Evolutionary conservation across 2,329 filamentous ascomycete genomes (phyloP).

Genomic region (Pseudogymnoascus sp.): DNA sequence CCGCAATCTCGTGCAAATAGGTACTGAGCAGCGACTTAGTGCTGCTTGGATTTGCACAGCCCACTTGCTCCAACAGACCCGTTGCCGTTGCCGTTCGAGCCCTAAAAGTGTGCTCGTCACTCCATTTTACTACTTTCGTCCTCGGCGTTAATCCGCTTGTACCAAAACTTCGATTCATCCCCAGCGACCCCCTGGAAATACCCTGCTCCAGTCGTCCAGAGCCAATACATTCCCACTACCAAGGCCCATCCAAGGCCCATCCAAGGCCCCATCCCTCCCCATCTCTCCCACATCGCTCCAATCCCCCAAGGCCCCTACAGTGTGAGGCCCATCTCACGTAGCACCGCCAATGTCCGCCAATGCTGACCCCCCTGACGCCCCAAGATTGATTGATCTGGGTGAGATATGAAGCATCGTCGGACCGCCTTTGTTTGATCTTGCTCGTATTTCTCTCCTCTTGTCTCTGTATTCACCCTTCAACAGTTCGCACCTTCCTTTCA

Average conservation of each 20-base stretch:
- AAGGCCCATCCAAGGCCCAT: not conserved
- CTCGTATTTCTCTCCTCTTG: not conserved
- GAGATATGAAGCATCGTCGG: conserved; percentile 3
- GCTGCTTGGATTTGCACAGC: not conserved
- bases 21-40: not conserved
- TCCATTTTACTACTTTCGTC: not conserved
- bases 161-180: not conserved
- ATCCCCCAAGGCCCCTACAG: not conserved
- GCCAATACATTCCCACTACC: not conserved
- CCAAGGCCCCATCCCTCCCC: not conserved
- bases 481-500: not conserved
- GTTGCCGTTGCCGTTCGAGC: not conserved
- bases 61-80: not conserved
- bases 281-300: not conserved
- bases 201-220: not conserved
- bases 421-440: conserved; percentile 5
- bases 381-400: conserved; percentile 5
- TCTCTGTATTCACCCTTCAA: not conserved
- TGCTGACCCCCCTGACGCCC: not conserved
- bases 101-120: not conserved
- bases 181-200: not conserved
- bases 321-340: not conserved
- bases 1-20: not conserved
- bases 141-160: not conserved
- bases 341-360: not conserved